Evolutionary conservation across 73 alveolate species (phyloP), one percentile per base, ranked within the genome.

Genomic region (Paramecium bursaria): DNA sequence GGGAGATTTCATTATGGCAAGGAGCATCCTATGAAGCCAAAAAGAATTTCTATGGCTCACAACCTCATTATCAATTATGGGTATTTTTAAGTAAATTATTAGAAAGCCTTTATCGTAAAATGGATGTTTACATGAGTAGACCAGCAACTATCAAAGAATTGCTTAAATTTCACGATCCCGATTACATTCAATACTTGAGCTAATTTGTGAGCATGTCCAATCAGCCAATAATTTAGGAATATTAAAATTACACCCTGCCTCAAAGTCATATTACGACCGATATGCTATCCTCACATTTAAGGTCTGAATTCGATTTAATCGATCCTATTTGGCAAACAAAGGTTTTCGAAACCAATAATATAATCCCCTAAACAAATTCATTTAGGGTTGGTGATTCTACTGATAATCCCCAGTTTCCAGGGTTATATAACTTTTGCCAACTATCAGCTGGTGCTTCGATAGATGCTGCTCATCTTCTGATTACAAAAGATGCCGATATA

Each of bases 1-100:
- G 98, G 98, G 1, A 76, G 94, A 6, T 96, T 86, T 86, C 92
- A 95, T 87, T 96, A 96, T 80, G 99, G 99, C 3, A 94, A 87
- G 22, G 98, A 95, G 26, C 99, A 96, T 74, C 99, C 99, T 9
- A 96, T 96, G 99, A 96, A 96, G 75, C 99, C 99, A 10, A 91
- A 93, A 48, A 75, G 99, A 87, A 94, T 96, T 21, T 92, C 96
- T 86, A 94, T 96, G 99, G 94, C 99, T 10, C 99, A 96, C 91
- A 90, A 92, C 76, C 87, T 96, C 55, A 91, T 96, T 48, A 90
- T 93, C 22, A 86, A 91, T 73, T 96, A 95, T 73, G 98, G 97
- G 42, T 39, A 57, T 30, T 57, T 0, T 13, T n/a, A n/a, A 30
- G 17, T 30, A 10, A 27, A 27, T 4, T 30, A 15, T 67, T 17